Conservation (phyloP, 768 basidiomycete genomes). For the Myochromella boudieri region DNA sequence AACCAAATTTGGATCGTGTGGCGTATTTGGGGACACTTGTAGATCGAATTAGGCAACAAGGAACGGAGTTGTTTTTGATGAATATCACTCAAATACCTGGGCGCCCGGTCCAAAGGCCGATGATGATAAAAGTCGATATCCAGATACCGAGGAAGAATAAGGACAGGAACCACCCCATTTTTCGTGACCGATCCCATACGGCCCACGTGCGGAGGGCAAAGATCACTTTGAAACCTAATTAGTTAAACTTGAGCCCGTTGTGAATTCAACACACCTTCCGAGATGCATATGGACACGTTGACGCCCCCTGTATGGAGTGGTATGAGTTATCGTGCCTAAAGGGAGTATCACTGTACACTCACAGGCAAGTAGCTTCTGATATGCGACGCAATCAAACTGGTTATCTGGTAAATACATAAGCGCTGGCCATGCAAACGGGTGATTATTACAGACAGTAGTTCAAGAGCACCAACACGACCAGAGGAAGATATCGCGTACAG, state of each 20-base stretch:
- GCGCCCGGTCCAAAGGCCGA: constrained; percentile 3
- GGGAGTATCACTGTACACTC: neutral
- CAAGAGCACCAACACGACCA: neutral
- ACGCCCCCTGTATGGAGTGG: neutral
- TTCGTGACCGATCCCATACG: constrained; percentile 17
- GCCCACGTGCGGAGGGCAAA: constrained; percentile 22
- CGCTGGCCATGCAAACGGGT: too few relatives aligned
- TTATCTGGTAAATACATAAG: neutral
- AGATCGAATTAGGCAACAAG: too few relatives aligned
- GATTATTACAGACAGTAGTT: neutral
- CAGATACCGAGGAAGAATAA: constrained; percentile 11
- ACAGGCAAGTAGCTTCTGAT: neutral
- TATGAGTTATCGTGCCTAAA: neutral
- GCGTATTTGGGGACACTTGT: too few relatives aligned
- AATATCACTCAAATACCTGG: neutral
- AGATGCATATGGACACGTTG: neutral
- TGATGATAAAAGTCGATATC: constrained; percentile 9
- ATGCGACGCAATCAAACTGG: neutral
- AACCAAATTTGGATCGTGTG: too few relatives aligned
- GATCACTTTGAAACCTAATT: constrained; percentile 18
- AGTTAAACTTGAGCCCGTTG: neutral
- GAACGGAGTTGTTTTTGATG: neutral
- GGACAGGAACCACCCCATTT: constrained; percentile 11
- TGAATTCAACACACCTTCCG: constrained; percentile 5
- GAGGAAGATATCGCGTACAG: constrained; percentile 11